Evolutionary conservation across 176 grass and related monocot species (phyloP).

Genomic region (Musa troglodytarum): DNA sequence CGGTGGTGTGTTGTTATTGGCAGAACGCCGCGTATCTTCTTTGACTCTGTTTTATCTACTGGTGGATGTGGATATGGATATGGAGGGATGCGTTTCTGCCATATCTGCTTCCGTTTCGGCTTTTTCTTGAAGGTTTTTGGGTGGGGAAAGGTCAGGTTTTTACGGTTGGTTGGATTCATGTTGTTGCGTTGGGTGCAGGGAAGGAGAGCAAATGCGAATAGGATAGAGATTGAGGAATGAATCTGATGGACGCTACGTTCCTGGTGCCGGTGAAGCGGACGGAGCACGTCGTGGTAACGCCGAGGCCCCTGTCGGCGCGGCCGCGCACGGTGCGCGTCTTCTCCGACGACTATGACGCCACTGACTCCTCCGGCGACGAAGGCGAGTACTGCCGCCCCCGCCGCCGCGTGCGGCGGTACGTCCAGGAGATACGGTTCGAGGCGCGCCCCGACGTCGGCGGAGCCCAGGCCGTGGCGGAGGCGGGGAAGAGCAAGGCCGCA

Average conservation of each 20-base stretch:
- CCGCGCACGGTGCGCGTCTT: conserved; percentile 43
- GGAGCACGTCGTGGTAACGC: conserved; percentile 57
- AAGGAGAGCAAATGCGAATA: neutral
- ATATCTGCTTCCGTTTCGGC: no score
- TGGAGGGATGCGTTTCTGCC: no score
- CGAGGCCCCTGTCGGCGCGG: conserved; percentile 11
- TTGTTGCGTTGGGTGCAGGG: neutral
- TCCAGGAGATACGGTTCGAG: conserved; percentile 64
- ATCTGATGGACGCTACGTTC: conserved; percentile 11
- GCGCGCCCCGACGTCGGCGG: neutral
- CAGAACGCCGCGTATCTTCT: no score
- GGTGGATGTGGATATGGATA: no score
- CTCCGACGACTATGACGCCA: conserved; percentile 75
- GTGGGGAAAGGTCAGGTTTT: no score
- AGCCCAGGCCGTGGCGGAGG: neutral
- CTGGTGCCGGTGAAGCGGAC: conserved; percentile 32
- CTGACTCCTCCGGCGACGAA: conserved; percentile 67
- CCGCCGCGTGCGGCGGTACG: conserved; percentile 59
- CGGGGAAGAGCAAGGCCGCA: conserved; percentile 4
- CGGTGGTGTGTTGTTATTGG: no score
- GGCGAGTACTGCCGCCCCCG: conserved; percentile 7
- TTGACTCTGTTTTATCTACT: no score
- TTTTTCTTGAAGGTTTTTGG: no score
- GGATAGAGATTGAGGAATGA: neutral
- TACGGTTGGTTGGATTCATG: neutral